phyloP scores from a whole-genome alignment of 2,329 filamentous ascomycete genomes.

The Fusarium sp. region DNA sequence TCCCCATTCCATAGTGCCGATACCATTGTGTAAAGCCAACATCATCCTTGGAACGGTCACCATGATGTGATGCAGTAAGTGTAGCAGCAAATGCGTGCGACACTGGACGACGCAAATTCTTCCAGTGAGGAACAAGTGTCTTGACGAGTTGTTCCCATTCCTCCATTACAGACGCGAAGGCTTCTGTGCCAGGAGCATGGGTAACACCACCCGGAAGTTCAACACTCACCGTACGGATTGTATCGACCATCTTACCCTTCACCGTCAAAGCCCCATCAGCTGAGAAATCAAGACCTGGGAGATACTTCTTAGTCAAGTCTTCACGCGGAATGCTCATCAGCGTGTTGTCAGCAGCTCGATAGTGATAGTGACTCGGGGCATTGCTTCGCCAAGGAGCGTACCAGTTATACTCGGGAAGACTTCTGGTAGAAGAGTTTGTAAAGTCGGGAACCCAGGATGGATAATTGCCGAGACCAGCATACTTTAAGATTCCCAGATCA shows the following conservation, averaged over 20 bases:
- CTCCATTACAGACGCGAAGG: background rate
- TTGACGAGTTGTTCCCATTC: slow-evolving; percentile 3
- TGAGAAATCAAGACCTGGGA: background rate
- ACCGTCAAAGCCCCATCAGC: background rate
- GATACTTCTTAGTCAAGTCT: background rate
- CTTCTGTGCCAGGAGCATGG: background rate
- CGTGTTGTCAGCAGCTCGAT: background rate
- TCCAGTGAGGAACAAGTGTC: background rate
- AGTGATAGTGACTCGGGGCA: background rate
- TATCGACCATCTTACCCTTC: slow-evolving; percentile 16
- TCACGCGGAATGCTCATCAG: background rate
- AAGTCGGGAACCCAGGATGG: slow-evolving; percentile 30
- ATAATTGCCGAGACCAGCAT: background rate
- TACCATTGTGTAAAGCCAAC: slow-evolving; percentile 16
- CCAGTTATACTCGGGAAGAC: background rate
- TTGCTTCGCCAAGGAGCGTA: background rate
- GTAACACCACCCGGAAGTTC: background rate
- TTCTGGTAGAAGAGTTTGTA: background rate
- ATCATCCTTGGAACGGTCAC: fast-evolving
- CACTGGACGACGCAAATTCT: background rate
- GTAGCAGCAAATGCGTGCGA: background rate
- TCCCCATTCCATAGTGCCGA: slow-evolving; percentile 10
- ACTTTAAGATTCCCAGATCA: background rate
- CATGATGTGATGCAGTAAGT: background rate
- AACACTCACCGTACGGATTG: background rate